Evolutionary conservation across 768 basidiomycete species (phyloP).

Genomic region (Suillus variegatus): DNA sequence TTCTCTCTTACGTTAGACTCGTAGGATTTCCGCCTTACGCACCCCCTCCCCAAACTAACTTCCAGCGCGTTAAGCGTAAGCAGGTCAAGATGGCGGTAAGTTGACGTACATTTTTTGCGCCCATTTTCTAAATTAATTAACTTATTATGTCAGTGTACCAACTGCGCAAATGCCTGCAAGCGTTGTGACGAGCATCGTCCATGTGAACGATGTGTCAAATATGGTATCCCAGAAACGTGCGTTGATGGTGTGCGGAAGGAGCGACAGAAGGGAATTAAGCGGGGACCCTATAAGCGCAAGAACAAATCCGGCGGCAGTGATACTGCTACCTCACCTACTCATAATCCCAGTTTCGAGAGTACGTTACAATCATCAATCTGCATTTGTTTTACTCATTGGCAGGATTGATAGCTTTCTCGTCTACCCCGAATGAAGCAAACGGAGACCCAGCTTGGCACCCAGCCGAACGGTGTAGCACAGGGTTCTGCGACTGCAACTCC

Average conservation of each 20-base stretch:
- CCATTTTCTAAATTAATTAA: constrained; percentile 8
- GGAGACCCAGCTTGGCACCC: constrained; percentile 38
- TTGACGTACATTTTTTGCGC: constrained; percentile 3
- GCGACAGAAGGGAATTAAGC: constrained; percentile 60
- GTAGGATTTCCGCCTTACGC: constrained; percentile 29
- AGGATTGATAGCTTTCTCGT: constrained; percentile 17
- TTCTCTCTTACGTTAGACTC: constrained; percentile 18
- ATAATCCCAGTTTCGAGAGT: neutral
- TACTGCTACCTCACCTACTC: constrained; percentile 22
- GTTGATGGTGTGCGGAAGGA: constrained; percentile 64
- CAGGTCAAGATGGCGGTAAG: constrained; percentile 63
- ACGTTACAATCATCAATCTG: neutral
- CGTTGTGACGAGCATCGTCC: constrained; percentile 60
- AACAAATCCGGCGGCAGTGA: constrained; percentile 31
- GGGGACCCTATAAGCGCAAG: constrained; percentile 60
- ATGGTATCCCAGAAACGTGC: constrained; percentile 58
- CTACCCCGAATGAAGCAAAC: constrained; percentile 9
- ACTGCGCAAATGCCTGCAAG: constrained; percentile 58
- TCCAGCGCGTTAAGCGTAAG: constrained; percentile 45
- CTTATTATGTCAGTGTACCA: constrained; percentile 46
- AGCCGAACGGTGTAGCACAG: constrained; percentile 22
- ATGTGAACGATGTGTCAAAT: constrained; percentile 65
- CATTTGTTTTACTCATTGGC: constrained; percentile 8
- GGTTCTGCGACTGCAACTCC: constrained; percentile 16
- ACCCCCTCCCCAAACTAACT: constrained; percentile 22